Percentiles rank a stretch among this genome's conserved stretches.
These are phyloP conservation scores for Trichoderma cornu-damae DNA, from an alignment of 2,329 filamentous ascomycete species.

Conservation along the genomic window DNA sequence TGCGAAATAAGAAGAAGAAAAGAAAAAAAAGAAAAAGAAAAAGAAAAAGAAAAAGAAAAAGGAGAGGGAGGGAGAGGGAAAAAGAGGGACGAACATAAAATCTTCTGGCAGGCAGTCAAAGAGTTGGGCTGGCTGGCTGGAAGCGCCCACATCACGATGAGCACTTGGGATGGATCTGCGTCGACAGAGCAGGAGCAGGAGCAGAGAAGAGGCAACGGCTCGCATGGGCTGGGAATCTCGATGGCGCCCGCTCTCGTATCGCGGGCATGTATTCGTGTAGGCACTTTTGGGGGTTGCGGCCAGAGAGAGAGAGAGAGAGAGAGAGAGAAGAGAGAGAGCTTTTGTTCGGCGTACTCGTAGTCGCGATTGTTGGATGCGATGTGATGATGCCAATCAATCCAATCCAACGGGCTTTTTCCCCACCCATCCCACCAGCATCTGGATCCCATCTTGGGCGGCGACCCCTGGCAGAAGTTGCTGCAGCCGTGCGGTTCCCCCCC, in stretches of 20 bases:
- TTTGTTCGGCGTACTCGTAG: constrained; percentile 4
- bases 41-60: background rate
- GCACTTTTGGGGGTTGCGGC: background rate
- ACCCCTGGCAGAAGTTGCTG: constrained; percentile 9
- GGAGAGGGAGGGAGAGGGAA: background rate
- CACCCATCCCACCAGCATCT: background rate
- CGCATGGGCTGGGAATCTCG: background rate
- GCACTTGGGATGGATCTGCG: background rate
- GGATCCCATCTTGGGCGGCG: background rate
- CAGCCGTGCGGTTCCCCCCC: background rate
- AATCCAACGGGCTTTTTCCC: background rate
- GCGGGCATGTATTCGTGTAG: background rate
- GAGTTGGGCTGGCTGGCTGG: background rate
- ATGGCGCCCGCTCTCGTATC: background rate
- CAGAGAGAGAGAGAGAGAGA: no score
- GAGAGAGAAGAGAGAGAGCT: no score
- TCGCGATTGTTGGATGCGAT: background rate
- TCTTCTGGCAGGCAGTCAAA: background rate
- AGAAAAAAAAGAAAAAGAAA: background rate
- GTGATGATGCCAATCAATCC: background rate
- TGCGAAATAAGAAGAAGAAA: background rate
- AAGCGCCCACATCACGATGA: background rate
- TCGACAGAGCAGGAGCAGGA: background rate
- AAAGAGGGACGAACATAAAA: background rate
- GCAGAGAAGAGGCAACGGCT: background rate